Conservation (phyloP, 23 red algal genomes). For the Gracilaria vermiculophylla region DNA sequence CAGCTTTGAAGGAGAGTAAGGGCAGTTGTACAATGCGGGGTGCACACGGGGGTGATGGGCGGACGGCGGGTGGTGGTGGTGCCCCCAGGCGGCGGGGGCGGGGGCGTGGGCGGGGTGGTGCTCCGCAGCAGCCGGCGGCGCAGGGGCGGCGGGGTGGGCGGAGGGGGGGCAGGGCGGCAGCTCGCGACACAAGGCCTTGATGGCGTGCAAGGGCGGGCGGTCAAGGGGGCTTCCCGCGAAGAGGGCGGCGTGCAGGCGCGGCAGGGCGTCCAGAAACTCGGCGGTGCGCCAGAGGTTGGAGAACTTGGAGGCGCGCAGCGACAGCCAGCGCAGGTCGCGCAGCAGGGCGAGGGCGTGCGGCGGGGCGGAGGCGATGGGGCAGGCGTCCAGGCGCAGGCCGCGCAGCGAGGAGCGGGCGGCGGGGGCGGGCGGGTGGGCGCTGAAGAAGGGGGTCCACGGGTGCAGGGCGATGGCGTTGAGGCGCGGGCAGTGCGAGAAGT, state of each 20-base stretch:
- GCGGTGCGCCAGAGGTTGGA: constrained; percentile 39
- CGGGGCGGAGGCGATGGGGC: not conserved
- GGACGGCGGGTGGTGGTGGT: not conserved
- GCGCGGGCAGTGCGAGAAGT: constrained; percentile 8
- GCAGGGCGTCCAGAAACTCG: constrained; percentile 27
- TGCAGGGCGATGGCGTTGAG: constrained; percentile 12
- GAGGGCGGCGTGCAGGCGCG: constrained; percentile 19
- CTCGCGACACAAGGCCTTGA: constrained; percentile 2
- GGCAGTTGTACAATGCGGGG: not conserved
- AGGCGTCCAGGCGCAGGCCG: constrained; percentile 32
- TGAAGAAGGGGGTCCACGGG: constrained; percentile 15
- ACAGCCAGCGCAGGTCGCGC: constrained; percentile 43
- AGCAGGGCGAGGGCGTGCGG: constrained; percentile 29
- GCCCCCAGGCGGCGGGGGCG: no score
- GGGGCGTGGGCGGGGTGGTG: no score
- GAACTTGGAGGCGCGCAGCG: constrained; percentile 43
- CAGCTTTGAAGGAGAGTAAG: not conserved
- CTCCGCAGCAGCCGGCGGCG: no score
- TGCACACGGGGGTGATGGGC: not conserved
- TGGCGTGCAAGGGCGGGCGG: not conserved
- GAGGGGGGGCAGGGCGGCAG: not conserved
- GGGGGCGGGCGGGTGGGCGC: not conserved
- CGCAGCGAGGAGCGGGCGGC: not conserved
- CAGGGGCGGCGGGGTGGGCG: no score
- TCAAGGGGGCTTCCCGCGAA: not conserved